Conservation (phyloP, 2,329 filamentous ascomycete genomes). For the Alternaria dauci region DNA sequence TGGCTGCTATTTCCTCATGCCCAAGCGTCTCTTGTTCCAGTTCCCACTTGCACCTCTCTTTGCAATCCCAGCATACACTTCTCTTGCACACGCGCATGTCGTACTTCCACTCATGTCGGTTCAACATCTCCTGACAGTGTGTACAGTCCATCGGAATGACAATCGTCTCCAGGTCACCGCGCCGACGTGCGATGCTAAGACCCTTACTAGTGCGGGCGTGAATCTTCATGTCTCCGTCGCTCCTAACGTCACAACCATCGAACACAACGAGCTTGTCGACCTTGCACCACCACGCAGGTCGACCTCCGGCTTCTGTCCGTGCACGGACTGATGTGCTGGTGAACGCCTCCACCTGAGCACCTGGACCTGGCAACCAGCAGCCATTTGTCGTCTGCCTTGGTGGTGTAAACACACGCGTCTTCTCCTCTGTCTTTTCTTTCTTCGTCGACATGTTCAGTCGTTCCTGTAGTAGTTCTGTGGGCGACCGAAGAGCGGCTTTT, state of each 20-base stretch:
- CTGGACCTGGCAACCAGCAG: constrained; percentile 42
- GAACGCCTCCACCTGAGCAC: constrained; percentile 30
- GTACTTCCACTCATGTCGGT: constrained; percentile 46
- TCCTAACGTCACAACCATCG: constrained; percentile 33
- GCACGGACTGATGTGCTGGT: constrained; percentile 40
- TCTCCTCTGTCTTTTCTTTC: constrained; percentile 29
- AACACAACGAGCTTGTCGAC: constrained; percentile 46
- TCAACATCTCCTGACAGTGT: constrained; percentile 47
- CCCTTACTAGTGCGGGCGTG: constrained; percentile 43
- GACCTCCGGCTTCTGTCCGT: constrained; percentile 28
- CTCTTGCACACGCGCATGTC: constrained; percentile 45
- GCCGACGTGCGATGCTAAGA: constrained; percentile 38
- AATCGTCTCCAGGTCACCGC: constrained; percentile 41
- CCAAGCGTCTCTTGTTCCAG: background rate
- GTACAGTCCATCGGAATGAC: constrained; percentile 42
- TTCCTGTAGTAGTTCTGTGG: constrained; percentile 43
- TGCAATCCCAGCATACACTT: constrained; percentile 47
- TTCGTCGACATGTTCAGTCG: constrained; percentile 37
- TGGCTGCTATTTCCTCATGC: background rate
- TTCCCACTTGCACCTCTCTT: constrained; percentile 46
- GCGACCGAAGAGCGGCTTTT: constrained; percentile 42
- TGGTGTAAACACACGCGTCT: constrained; percentile 36
- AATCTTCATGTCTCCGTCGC: constrained; percentile 24
- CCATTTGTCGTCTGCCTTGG: constrained; percentile 37
- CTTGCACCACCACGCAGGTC: constrained; percentile 49